These are phyloP conservation scores for Umbellularia californica DNA, from an alignment of 164 flowering plant species.

Conservation along the genomic window DNA sequence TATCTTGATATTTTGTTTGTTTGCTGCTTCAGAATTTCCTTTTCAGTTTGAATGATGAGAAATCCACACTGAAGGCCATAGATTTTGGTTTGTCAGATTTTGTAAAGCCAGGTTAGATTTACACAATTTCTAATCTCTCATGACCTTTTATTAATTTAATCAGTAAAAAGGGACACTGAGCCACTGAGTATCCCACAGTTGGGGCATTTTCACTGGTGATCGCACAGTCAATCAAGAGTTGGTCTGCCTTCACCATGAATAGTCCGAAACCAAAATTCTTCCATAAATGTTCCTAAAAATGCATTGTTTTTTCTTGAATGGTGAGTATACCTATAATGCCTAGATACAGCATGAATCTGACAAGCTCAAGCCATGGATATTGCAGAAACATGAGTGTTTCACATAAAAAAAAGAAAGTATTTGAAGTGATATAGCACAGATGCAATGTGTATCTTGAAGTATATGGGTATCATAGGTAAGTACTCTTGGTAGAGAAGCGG, in stretches of 20 bases:
- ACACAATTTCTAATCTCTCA: not conserved
- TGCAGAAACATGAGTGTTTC: not conserved
- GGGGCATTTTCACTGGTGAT: not conserved
- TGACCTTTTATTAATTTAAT: not conserved
- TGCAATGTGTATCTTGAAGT: no score
- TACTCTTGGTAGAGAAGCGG: not conserved
- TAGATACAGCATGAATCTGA: no score
- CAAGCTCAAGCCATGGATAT: not conserved
- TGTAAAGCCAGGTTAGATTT: slow-evolving; percentile 80
- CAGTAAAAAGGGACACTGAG: not conserved
- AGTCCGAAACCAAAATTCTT: not conserved
- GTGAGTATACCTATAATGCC: no score
- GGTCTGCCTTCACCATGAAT: not conserved
- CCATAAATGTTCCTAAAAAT: not conserved
- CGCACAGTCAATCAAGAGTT: not conserved
- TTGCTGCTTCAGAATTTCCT: slow-evolving; percentile 75
- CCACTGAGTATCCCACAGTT: not conserved
- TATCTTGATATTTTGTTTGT: not conserved
- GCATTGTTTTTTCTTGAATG: no score
- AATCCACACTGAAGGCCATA: slow-evolving; percentile 73
- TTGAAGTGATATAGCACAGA: no score
- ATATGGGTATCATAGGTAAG: not conserved
- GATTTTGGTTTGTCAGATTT: slow-evolving; percentile 97
- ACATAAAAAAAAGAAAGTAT: not conserved
- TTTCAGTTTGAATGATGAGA: slow-evolving; percentile 62